Evolutionary conservation across 2,329 filamentous ascomycete species (phyloP).

Genomic region (Helotiales sp.): DNA sequence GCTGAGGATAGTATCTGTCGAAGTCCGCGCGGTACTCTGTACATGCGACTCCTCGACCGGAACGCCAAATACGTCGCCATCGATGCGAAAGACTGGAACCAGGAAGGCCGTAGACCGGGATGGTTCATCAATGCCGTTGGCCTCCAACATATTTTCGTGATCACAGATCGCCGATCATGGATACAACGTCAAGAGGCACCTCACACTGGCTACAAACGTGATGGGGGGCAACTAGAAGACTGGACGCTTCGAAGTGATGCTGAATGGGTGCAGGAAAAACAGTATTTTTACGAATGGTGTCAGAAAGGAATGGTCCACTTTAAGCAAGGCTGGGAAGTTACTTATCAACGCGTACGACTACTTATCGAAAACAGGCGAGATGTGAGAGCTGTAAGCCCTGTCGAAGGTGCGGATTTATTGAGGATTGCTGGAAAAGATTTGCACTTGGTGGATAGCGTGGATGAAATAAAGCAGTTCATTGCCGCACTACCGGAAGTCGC

Average conservation of each 20-base stretch:
- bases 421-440: not conserved
- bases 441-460: not conserved
- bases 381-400: not conserved
- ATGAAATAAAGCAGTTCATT: not conserved
- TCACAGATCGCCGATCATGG: not conserved
- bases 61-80: not conserved
- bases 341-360: too few species aligned
- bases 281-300: not conserved
- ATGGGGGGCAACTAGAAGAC: not conserved
- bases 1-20: too few species aligned
- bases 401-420: not conserved
- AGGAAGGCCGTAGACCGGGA: not conserved
- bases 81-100: not conserved
- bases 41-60: not conserved
- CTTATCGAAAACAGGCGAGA: too few species aligned
- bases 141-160: not conserved
- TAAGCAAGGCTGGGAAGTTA: too few species aligned
- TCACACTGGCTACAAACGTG: not conserved
- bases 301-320: not conserved
- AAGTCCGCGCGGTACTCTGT: too few species aligned
- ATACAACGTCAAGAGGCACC: not conserved
- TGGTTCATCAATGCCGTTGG: not conserved
- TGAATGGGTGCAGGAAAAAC: not conserved
- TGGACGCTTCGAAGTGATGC: not conserved
- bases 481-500: too few species aligned